Evolutionary conservation across 495 filamentous ascomycete species (phyloP), one percentile per base, ranked within the genome.

Genomic region (Arthonia radiata): DNA sequence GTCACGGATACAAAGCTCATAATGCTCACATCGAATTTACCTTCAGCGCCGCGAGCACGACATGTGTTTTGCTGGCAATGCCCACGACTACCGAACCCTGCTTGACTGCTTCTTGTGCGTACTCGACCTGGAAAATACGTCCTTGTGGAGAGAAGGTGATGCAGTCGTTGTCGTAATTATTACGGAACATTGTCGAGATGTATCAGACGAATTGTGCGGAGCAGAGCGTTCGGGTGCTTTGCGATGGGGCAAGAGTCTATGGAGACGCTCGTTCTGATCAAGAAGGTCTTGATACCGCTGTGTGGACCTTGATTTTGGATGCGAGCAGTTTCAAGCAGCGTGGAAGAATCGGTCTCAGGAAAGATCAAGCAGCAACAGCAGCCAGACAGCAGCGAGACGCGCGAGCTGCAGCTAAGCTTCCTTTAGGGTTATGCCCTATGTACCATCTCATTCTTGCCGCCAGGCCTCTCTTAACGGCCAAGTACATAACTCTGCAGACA

Each of bases 141-240:
- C 86, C 86, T 64, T 97, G 86, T 26, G 86, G 86, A 31, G 86
- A 97, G 71, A 94, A 97, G 56, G 86, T 97, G 53, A 97, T 83
- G 18, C 81, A 82, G 57, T 97, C 86, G 65, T 94, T 97, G 57
- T 97, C 86, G 63, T 97, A 97, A 55, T 94, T 93, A 59, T 97
- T 97, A 54, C 86, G 67, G 60, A 97, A 97, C 86, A 97, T 97
- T 33, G 44, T 68, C 55, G 31, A 30, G 13, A 22, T 15, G 16
- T n/a, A n/a, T n/a, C n/a, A 13, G 11, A 15, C 10, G 32, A 25
- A 9, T 15, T 25, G n/a, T 26, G 17, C 13, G 12, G 17, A 26
- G 29, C 4, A 12, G 10, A 4, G 1, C 18, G 3, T 22, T n/a
- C 17, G 4, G 17, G 18, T 25, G 19, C 10, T 13, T 25, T 4